phyloP scores from a whole-genome alignment of 1,284 basidiomycete genomes.

The Pseudomicrostroma phylloplanum region DNA sequence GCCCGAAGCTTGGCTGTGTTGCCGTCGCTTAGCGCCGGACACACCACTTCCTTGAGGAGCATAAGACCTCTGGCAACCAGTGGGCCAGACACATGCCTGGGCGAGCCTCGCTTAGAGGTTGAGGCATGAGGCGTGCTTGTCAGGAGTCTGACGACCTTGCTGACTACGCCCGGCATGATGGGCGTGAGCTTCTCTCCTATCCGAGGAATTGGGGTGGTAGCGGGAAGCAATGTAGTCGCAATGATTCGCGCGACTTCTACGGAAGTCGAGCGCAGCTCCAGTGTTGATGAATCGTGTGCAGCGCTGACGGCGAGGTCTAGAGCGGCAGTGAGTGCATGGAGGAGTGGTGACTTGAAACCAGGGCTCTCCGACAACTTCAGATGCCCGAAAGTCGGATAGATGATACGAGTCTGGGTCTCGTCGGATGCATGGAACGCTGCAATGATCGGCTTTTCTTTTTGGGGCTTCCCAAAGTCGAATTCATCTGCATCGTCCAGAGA shows the following conservation, averaged over 20 bases:
- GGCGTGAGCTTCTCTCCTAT: neutral
- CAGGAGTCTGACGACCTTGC: neutral
- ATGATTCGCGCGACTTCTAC: constrained; percentile 10
- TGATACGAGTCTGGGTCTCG: neutral
- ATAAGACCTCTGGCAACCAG: neutral
- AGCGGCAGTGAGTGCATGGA: constrained; percentile 13
- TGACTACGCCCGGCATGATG: constrained; percentile 5
- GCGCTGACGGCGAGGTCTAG: constrained; percentile 10
- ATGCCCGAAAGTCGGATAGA: neutral
- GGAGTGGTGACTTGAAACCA: neutral
- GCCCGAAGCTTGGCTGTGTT: neutral
- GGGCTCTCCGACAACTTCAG: neutral
- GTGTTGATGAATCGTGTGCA: neutral
- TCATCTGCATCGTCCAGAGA: constrained; percentile 25
- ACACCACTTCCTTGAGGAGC: neutral
- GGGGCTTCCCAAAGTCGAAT: neutral
- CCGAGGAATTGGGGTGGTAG: neutral
- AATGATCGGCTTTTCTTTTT: too few species aligned
- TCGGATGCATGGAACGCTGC: too few species aligned
- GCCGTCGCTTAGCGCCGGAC: neutral
- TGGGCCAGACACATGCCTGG: neutral
- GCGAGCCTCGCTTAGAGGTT: neutral
- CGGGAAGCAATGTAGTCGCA: constrained; percentile 1
- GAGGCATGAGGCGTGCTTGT: neutral
- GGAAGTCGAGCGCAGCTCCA: neutral